Base-by-base conservation (phyloP, 768 basidiomycete species). In the Boletellus ananiceps region DNA sequence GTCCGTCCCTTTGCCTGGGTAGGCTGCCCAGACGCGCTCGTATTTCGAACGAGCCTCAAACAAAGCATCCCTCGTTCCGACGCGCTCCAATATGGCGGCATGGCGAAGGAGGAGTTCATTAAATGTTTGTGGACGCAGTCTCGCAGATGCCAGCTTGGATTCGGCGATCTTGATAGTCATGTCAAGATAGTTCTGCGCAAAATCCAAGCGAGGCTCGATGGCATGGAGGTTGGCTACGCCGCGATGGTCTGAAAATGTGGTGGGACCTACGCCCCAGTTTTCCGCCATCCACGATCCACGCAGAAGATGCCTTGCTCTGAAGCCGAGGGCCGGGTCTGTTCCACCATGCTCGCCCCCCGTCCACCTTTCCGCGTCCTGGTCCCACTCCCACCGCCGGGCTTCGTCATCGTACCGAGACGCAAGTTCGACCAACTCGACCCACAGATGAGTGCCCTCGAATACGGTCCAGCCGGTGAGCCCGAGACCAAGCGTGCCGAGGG, bases 201-300 rank as follows among this genome's bases (percentile, higher is more conserved):
- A 73, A 46, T 77, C 74, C 37, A 84, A 66, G 39, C 76, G 72
- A n/a, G 80, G 71, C 48, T 86, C 79, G 31, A 83, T 67, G 52
- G 75, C 65, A 37, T 72, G 71, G 52, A 77, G 63, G 18, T 67
- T 66, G 29, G 69, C 69, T 36, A 65, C 62, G 23, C 69, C 66
- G 8, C 64, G 68, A 16, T 60, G 66, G 33, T 65, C 66, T 8
- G 61, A 60, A 44, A 66, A 61, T n/a, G 71, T 60, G 46, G 69
- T 69, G 21, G 74, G 65, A 7, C 77, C 78, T 9, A 71, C 69
- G 15, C 80, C 81, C 83, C 86, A 86, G 53, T 84, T 71, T 49
- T 79, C 74, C 0, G 80, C 79, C 68, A 84, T 81, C 86, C 86
- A 90, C 12, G 87, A 84, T 27, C 77, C 75, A 31, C 87, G 81